Evolutionary conservation across 441 rosid species (phyloP).

Genomic region (Populus hybrid): DNA sequence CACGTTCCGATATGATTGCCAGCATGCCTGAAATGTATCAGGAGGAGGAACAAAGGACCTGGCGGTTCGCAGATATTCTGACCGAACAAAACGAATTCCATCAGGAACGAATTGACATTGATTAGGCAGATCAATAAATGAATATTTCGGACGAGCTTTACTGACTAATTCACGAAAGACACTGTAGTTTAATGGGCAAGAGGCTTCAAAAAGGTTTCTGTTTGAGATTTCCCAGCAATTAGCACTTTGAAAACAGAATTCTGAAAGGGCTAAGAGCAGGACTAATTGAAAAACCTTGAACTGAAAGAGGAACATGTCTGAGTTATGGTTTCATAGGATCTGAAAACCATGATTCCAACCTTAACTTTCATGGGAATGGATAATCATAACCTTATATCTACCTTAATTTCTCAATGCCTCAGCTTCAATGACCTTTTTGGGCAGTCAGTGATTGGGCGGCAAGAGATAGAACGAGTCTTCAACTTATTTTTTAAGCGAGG

Average conservation of each 20-base stretch:
- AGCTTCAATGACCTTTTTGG: too few species aligned
- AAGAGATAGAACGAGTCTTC: too few species aligned
- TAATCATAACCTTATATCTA: too few species aligned
- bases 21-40: conserved; percentile 32
- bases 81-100: conserved; percentile 37
- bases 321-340: too few species aligned
- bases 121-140: conserved; percentile 5
- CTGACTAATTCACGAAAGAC: conserved; percentile 26
- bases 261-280: conserved; percentile 4
- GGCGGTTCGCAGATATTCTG: conserved; percentile 36
- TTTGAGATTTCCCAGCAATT: conserved; percentile 3
- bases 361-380: too few species aligned
- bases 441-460: too few species aligned
- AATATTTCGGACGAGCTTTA: conserved; percentile 12
- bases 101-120: conserved; percentile 31
- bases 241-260: neutral
- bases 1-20: conserved; percentile 32
- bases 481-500: too few species aligned
- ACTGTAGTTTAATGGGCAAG: conserved; percentile 44
- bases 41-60: conserved; percentile 41
- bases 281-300: conserved; percentile 8
- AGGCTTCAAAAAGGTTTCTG: conserved; percentile 8
- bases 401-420: too few species aligned
- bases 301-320: neutral
- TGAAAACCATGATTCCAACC: too few species aligned